Evolutionary conservation across 2,329 filamentous ascomycete genomes (phyloP).

Genomic region (Paraphoma sp.): DNA sequence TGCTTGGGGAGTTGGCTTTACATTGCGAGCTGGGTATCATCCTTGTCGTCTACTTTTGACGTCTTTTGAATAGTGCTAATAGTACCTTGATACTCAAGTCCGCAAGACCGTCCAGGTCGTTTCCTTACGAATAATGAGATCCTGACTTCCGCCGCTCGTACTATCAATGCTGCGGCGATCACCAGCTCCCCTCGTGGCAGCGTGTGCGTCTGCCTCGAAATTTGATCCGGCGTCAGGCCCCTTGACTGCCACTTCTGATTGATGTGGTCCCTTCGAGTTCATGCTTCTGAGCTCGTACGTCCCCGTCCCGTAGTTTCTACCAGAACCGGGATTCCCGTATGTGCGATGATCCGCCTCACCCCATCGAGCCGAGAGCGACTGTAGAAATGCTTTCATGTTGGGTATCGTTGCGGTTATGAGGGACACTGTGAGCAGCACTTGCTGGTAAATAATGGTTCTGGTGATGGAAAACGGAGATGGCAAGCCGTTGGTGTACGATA

Average conservation of each 20-base stretch:
- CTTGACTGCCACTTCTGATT: background rate
- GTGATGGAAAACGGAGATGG: background rate
- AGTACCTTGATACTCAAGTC: background rate
- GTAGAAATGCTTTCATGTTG: conserved; percentile 24
- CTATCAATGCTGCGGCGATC: conserved; percentile 6
- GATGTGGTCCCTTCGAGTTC: background rate
- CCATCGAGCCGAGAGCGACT: conserved; percentile 14
- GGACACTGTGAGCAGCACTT: conserved; percentile 11
- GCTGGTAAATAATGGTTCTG: conserved; percentile 12
- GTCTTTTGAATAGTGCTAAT: no score
- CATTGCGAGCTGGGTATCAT: no score
- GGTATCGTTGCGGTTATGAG: conserved; percentile 24
- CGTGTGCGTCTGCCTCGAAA: background rate
- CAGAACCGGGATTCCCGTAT: background rate
- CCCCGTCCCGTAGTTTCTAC: conserved; percentile 10
- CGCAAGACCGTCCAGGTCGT: background rate
- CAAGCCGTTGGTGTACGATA: background rate
- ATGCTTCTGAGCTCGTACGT: conserved; percentile 11
- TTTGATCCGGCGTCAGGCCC: background rate
- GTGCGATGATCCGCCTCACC: conserved; percentile 8
- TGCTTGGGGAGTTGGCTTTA: no score
- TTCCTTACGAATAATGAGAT: conserved; percentile 23
- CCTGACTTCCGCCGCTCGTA: conserved; percentile 17
- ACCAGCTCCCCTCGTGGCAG: background rate
- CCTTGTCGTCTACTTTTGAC: no score